Evolutionary conservation across 2,329 filamentous ascomycete species (phyloP).

Genomic region (Fusarium brachygibbosum): DNA sequence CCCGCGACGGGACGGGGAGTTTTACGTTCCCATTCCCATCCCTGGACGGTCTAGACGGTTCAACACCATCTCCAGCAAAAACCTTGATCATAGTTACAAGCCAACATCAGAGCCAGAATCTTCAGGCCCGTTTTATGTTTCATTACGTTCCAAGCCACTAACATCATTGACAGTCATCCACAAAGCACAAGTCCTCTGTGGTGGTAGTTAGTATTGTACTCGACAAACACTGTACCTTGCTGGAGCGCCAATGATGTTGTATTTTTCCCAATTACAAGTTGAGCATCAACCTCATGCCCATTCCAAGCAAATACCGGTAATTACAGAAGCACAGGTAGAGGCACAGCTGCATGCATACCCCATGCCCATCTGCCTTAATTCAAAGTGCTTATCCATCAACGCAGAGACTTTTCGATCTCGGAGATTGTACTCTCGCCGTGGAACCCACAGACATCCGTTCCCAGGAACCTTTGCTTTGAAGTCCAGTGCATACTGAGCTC

Average conservation of each 20-base stretch:
- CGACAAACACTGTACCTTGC: background rate
- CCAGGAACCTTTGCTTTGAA: constrained; percentile 28
- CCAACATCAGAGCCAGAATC: constrained; percentile 16
- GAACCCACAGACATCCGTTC: constrained; percentile 20
- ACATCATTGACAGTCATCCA: constrained; percentile 24
- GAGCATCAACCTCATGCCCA: background rate
- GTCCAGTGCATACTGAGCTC: background rate
- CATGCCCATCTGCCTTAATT: background rate
- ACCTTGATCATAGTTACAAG: constrained; percentile 27
- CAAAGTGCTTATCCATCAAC: background rate
- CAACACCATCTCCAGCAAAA: constrained; percentile 19
- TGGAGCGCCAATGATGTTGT: constrained; percentile 2
- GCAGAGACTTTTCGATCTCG: constrained; percentile 24
- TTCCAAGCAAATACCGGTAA: background rate
- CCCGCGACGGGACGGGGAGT: constrained; percentile 37
- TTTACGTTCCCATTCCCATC: constrained; percentile 29
- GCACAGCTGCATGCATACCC: background rate
- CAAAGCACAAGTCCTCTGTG: constrained; percentile 8
- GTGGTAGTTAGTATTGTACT: constrained; percentile 1
- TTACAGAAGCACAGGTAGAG: background rate
- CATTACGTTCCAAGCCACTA: constrained; percentile 33
- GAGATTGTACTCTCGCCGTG: constrained; percentile 29
- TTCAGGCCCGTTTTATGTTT: constrained; percentile 33
- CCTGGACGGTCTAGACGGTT: constrained; percentile 1
- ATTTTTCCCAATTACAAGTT: background rate